Evolutionary conservation across 495 filamentous ascomycete genomes (phyloP), one percentile per base, ranked within the genome.

Genomic region (Schizothecium vesticola): DNA sequence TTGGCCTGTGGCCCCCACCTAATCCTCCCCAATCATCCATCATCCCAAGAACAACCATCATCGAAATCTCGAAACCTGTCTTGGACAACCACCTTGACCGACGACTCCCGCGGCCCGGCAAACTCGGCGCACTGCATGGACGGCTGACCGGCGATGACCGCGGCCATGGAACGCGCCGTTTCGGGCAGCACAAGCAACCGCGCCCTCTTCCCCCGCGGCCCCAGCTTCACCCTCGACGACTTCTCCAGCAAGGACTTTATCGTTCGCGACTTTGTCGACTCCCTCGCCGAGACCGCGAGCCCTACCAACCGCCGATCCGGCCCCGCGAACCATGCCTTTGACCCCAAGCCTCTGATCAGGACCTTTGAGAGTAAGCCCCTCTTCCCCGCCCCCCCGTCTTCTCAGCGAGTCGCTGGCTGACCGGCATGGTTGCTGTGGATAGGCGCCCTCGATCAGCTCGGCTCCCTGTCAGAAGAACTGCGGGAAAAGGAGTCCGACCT

Each of bases 281-380:
- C 89, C 11, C 91, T 99, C 68, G 94, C 94, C 64, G 94, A 97
- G 65, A 90, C 82, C 63, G 90, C 93, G 33, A 84, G 91, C 36
- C 89, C 93, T 33, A 75, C 80, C 16, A 89, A 86, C 71, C 92
- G 94, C 65, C 90, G 91, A 61, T 96, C 93, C 21, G 87, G 82
- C 65, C 83, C 83, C 13, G 71, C 86, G 43, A 87, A 87, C 65
- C 87, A 89, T 76, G 88, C 91, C 60, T 99, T 99, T 75, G 96
- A 99, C 75, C 96, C 96, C 1, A 98, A 99, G 79, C 96, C 96
- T 6, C 85, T 97, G 73, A 98, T 99, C 70, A 88, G 96, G 56
- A 93, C 92, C 19, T 98, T 99, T 73, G 95, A 99, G 79, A 86
- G 91, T 85, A 88, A 69, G 79, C 43, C 16, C 6, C 56, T 9